Percentiles rank a stretch among this genome's conserved stretches.
Conservation (phyloP, 2,329 filamentous ascomycete genomes). For the Fusarium secorum region DNA sequence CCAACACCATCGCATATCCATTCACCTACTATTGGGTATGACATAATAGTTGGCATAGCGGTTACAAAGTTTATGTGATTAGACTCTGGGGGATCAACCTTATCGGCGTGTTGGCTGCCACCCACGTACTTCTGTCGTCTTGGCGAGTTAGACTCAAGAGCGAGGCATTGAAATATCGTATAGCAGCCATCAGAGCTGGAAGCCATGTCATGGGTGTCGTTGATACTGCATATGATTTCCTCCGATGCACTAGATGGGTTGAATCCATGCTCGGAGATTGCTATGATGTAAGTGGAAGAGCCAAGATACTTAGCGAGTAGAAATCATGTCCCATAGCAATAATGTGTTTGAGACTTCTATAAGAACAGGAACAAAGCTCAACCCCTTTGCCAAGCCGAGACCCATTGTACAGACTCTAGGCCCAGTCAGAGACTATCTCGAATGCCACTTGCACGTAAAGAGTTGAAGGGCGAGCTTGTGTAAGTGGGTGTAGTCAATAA, state of each 20-base stretch:
- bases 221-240: not conserved
- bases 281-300: not conserved
- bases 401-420: not conserved
- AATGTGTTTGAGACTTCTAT: conserved; percentile 9
- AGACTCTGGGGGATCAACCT: not conserved
- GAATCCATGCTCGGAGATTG: conserved; percentile 13
- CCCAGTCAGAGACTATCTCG: not conserved
- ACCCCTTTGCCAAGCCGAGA: not conserved
- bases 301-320: conserved; percentile 1
- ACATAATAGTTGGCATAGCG: not conserved
- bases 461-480: conserved; percentile 1
- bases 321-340: not conserved
- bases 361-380: not conserved
- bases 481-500: conserved; percentile 4
- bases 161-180: not conserved
- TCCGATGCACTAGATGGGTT: not conserved
- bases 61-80: not conserved
- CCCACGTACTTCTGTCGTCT: not conserved
- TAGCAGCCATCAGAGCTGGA: not conserved
- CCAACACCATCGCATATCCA: not conserved
- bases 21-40: not conserved
- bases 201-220: not conserved
- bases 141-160: not conserved
- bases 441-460: not conserved
- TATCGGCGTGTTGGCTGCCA: not conserved